Conservation (phyloP, 148 eudicot species). For the Rhododendron williamsianum region DNA sequence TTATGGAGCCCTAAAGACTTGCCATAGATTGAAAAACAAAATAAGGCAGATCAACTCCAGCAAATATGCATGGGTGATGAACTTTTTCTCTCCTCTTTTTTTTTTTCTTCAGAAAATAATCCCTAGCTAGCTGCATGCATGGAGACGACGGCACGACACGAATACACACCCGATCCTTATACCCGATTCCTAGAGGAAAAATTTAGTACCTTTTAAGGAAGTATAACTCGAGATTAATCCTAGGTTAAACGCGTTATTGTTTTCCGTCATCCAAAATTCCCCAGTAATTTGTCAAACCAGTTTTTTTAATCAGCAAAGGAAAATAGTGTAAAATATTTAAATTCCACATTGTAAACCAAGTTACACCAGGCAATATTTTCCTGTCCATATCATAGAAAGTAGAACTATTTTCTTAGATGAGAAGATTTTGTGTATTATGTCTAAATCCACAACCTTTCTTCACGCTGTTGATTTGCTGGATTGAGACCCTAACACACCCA, state of each 20-base stretch:
- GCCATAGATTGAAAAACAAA: background rate
- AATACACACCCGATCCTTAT: too few species aligned
- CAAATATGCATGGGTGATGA: background rate
- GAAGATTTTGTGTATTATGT: background rate
- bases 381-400: background rate
- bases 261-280: too few species aligned
- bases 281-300: too few species aligned
- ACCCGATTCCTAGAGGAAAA: too few species aligned
- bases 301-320: too few species aligned
- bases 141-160: background rate
- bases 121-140: background rate
- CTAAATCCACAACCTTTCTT: background rate
- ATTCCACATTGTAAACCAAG: too few species aligned
- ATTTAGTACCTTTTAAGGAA: too few species aligned
- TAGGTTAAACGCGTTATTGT: too few species aligned
- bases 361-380: too few species aligned
- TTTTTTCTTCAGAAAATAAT: background rate
- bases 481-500: background rate
- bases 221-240: too few species aligned
- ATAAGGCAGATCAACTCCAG: background rate
- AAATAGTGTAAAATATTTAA: too few species aligned
- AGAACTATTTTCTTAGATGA: background rate
- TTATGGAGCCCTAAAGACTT: background rate
- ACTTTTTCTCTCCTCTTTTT: background rate
- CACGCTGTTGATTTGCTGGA: background rate